A percentile compares a stretch with the other conserved stretches of the same genome.
Conservation (phyloP, 805 yeast genomes). For the Saccharomycopsis capsularis region DNA sequence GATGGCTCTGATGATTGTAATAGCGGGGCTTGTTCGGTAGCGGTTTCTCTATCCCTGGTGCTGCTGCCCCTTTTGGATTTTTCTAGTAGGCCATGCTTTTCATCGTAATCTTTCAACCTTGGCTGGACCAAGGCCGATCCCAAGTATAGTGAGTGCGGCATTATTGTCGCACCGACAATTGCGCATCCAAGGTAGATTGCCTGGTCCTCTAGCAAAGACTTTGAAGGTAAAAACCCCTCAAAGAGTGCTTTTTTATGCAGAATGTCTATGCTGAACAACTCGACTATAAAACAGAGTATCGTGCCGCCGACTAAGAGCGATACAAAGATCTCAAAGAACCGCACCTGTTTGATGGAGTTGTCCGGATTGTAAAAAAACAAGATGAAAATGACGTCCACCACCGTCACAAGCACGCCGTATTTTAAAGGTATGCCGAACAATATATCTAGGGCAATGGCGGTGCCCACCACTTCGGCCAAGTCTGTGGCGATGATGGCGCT, state of each 20-base stretch:
- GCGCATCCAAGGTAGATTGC: slow-evolving; percentile 74
- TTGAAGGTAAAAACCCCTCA: slow-evolving; percentile 30
- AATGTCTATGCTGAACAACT: slow-evolving; percentile 45
- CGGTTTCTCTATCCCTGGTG: not conserved
- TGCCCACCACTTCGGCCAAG: slow-evolving; percentile 90
- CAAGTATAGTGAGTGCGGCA: slow-evolving; percentile 84
- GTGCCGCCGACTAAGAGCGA: slow-evolving; percentile 65
- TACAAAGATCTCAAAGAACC: slow-evolving; percentile 72
- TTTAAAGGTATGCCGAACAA: slow-evolving; percentile 67
- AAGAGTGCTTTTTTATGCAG: slow-evolving; percentile 42
- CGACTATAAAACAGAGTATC: slow-evolving; percentile 71
- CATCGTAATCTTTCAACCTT: slow-evolving; percentile 67
- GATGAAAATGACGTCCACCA: slow-evolving; percentile 73
- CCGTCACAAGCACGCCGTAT: slow-evolving; percentile 72
- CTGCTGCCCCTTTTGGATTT: slow-evolving; percentile 22
- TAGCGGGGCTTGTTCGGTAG: not conserved
- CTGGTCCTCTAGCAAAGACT: slow-evolving; percentile 42
- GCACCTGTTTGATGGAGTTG: slow-evolving; percentile 63
- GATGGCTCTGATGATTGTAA: no score
- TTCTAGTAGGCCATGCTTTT: slow-evolving; percentile 43
- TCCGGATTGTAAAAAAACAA: slow-evolving; percentile 73
- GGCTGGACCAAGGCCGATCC: slow-evolving; percentile 88
- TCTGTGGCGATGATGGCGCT: slow-evolving; percentile 88
- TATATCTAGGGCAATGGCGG: slow-evolving; percentile 80
- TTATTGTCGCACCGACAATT: slow-evolving; percentile 86